A percentile compares a stretch with the other conserved stretches of the same genome.
phyloP scores from a whole-genome alignment of 192 early-diverging fungal species.

The Podila epicladia region DNA sequence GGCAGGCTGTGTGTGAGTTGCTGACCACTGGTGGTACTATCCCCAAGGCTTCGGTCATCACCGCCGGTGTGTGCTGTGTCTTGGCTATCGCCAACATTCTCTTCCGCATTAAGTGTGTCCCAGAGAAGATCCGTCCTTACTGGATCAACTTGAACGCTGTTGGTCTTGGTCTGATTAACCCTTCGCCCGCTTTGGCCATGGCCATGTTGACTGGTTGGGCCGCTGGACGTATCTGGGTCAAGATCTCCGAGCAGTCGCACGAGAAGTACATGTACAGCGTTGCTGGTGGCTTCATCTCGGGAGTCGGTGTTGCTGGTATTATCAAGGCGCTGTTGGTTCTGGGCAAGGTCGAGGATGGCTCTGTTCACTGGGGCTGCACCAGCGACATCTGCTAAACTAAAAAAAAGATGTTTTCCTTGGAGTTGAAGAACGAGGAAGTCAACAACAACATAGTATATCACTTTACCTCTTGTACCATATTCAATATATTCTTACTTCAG shows the following conservation, averaged over 20 bases:
- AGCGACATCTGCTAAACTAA: constrained; percentile 20
- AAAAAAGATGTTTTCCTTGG: not conserved
- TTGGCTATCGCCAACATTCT: constrained; percentile 50
- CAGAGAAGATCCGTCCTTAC: constrained; percentile 60
- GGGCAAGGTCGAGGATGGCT: constrained; percentile 5
- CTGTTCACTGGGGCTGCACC: constrained; percentile 18
- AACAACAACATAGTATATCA: too few species aligned
- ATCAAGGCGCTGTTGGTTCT: constrained; percentile 38
- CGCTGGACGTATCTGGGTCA: constrained; percentile 55
- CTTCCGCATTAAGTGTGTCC: constrained; percentile 59
- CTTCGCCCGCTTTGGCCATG: constrained; percentile 54
- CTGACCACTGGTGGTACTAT: constrained; percentile 45
- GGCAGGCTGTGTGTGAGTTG: constrained; percentile 46
- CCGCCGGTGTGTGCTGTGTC: constrained; percentile 56
- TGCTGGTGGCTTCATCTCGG: constrained; percentile 54
- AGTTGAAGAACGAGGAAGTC: not conserved
- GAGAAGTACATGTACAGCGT: constrained; percentile 57
- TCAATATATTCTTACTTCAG: too few species aligned
- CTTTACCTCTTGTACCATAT: too few species aligned
- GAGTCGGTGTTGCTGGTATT: constrained; percentile 47
- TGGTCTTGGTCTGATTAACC: constrained; percentile 64
- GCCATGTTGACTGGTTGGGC: constrained; percentile 62
- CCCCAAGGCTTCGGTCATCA: constrained; percentile 52
- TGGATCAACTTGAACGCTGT: constrained; percentile 68
- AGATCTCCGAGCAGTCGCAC: constrained; percentile 19